Evolutionary conservation across 225 moss, liverwort and hornwort species (phyloP).

Genomic region (Rhytidiadelphus loreus): DNA sequence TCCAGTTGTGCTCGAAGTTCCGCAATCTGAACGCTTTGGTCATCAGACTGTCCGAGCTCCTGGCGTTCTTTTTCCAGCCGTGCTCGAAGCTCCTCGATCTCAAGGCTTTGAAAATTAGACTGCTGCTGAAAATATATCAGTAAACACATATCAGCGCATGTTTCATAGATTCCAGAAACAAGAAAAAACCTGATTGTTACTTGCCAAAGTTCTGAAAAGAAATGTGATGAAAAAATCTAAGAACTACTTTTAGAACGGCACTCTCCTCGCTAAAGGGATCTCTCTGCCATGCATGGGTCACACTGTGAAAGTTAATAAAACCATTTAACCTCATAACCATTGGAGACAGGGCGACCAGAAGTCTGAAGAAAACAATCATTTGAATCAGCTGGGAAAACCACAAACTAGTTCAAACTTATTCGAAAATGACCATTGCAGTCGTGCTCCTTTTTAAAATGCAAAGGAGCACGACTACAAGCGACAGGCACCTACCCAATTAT

Average conservation of each 20-base stretch:
- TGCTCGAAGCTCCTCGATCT: conserved; percentile 17
- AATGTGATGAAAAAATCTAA: neutral
- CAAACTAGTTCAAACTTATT: neutral
- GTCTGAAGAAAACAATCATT: neutral
- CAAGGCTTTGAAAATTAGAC: neutral
- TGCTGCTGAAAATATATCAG: neutral
- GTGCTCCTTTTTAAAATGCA: too few species aligned
- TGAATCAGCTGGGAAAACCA: neutral
- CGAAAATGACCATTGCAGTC: neutral
- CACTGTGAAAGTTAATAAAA: neutral
- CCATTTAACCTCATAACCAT: neutral
- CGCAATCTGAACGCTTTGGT: conserved; percentile 1
- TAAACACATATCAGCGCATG: neutral
- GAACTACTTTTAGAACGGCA: neutral
- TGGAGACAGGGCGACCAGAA: neutral
- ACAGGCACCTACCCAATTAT: neutral
- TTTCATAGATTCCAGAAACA: neutral
- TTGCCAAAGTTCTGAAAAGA: neutral
- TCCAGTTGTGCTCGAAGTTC: conserved; percentile 17
- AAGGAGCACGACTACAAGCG: neutral
- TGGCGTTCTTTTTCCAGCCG: conserved; percentile 8
- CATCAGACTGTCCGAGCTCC: conserved; percentile 3
- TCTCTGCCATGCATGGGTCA: neutral
- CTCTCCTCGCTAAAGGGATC: neutral
- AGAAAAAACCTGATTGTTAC: neutral